Evolutionary conservation across 148 eudicot species (phyloP).

Genomic region (Rhododendron williamsianum): DNA sequence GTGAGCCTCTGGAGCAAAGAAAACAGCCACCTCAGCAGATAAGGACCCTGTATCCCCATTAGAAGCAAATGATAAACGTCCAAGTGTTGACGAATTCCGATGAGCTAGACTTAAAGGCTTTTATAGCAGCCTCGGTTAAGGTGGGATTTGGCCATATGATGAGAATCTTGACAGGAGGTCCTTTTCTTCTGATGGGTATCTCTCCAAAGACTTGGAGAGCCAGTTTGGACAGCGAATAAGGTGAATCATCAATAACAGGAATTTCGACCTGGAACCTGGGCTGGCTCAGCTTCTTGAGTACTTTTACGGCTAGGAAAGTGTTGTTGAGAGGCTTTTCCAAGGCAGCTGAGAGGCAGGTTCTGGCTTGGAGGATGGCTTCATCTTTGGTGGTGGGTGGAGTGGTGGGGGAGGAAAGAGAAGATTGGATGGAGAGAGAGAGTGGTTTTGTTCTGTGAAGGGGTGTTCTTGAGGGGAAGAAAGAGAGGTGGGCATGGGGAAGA

Average conservation of each 20-base stretch:
- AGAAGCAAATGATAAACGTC: constrained; percentile 34
- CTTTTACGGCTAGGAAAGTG: constrained; percentile 56
- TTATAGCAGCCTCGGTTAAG: constrained; percentile 30
- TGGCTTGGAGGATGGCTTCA: constrained; percentile 84
- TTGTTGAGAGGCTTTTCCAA: constrained; percentile 74
- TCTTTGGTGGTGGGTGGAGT: constrained; percentile 69
- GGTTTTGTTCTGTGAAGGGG: constrained; percentile 11
- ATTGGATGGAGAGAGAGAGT: constrained; percentile 19
- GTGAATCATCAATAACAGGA: constrained; percentile 69
- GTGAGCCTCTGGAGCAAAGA: constrained; percentile 70
- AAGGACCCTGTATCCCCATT: constrained; percentile 40
- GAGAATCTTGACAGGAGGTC: constrained; percentile 35
- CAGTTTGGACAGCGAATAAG: constrained; percentile 45
- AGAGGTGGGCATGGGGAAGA: neutral
- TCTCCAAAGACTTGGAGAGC: constrained; percentile 56
- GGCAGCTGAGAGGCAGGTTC: constrained; percentile 57
- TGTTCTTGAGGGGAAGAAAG: constrained; percentile 2
- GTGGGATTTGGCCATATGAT: constrained; percentile 47
- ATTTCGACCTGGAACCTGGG: constrained; percentile 75
- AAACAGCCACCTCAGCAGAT: constrained; percentile 74
- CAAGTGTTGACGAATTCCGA: constrained; percentile 31
- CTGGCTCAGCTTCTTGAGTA: constrained; percentile 61
- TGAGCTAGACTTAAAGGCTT: constrained; percentile 24
- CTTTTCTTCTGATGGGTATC: constrained; percentile 46
- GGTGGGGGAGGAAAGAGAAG: constrained; percentile 39